Base-by-base conservation (phyloP, 163 green algal species). In the Scenedesmus sp. region DNA sequence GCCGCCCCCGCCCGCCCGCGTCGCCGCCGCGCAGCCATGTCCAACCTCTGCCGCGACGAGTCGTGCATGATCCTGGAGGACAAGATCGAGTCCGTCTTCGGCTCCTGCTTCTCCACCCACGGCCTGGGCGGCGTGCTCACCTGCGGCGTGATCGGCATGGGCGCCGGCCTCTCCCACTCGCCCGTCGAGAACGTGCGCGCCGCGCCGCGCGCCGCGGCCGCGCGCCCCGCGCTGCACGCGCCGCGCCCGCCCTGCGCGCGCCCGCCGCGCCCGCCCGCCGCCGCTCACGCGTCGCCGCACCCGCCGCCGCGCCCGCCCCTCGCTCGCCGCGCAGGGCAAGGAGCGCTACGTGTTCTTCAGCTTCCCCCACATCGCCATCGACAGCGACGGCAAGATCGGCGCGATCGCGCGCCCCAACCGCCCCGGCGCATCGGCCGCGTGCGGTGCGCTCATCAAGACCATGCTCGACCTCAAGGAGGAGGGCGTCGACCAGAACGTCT, bases 311-410 rank as follows among this genome's bases (percentile, higher is more conserved):
- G n/a, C n/a, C n/a, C 34, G 29, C 24, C 10, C 33, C 31, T 39
- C 18, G 24, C 47, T 28, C 14, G 53, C 39, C 22, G 50, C 28
- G 18, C 74, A 83, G 75, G 75, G 75, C 64, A 71, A 71, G 44
- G 88, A 97, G 84, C 85, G 92, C 65, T 97, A 97, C 69, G 92
- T 97, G 11, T 97, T 98, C 87, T 97, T 98, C 82, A 93, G 89
- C 70, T 97, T 98, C 85, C 94, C 94, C 33, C 94, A 98, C 90
- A 95, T 97, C 78, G 91, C 88, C 82, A 93, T 98, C 36, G 91
- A 96, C 82, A 78, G 85, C 24, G 57, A 75, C 1, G 90, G 90
- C 74, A 83, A 83, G 64, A 20, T 83, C 11, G 75, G 75, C 54
- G 64, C 64, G 44, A 83, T 83, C 45, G 58, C 80, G 1, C 64